Evolutionary conservation across 2,329 filamentous ascomycete genomes (phyloP).

Genomic region (Metarhizium rileyi): DNA sequence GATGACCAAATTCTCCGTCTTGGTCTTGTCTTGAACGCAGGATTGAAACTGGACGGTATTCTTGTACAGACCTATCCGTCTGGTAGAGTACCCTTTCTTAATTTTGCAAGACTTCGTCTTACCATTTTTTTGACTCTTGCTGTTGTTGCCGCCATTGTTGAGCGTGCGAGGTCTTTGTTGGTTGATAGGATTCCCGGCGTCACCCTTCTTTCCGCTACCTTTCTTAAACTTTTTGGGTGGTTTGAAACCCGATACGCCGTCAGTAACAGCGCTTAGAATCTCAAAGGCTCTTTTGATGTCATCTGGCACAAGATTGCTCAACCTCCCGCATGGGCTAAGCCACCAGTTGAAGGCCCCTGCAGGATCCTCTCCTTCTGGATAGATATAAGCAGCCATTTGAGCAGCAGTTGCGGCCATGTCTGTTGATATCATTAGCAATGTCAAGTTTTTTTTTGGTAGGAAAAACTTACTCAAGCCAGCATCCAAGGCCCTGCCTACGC

Average conservation of each 20-base stretch:
- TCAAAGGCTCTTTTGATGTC: constrained; percentile 3
- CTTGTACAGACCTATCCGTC: not conserved
- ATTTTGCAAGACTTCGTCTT: not conserved
- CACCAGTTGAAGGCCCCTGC: constrained; percentile 5
- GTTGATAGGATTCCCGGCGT: not conserved
- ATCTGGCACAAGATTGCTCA: constrained; percentile 4
- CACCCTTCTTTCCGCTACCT: not conserved
- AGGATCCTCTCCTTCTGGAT: constrained; percentile 3
- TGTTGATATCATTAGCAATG: not conserved
- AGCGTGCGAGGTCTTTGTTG: not conserved
- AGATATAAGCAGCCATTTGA: constrained; percentile 1
- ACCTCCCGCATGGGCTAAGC: constrained; percentile 4
- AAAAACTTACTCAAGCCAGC: not conserved
- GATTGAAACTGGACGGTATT: not conserved
- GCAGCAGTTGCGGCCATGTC: constrained; percentile 1
- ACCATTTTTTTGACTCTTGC: not conserved
- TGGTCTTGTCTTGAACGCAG: not conserved
- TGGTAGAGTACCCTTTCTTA: not conserved
- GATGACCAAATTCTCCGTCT: not conserved
- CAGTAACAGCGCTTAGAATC: not conserved
- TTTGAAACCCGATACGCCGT: not conserved
- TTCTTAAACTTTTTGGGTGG: not conserved
- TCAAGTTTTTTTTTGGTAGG: not conserved
- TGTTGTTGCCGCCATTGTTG: not conserved
- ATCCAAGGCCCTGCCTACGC: not conserved